phyloP scores from a whole-genome alignment of 805 yeast species.

The Starmerella gropengiesseri region DNA sequence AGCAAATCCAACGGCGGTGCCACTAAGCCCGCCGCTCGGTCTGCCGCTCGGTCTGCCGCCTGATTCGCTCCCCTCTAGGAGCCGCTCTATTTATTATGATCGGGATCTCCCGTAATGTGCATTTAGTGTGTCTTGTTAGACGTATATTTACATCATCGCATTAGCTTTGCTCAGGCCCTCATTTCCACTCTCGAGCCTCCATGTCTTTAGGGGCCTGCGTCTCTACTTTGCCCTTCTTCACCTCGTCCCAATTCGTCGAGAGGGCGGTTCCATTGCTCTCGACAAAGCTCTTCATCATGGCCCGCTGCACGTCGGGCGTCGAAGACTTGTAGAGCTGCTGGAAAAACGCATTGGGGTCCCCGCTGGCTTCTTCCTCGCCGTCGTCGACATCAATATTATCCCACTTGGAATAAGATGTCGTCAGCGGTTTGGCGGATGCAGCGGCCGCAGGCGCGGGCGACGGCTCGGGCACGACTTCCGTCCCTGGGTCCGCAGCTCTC shows the following conservation, averaged over 20 bases:
- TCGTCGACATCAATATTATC: slow-evolving; percentile 25
- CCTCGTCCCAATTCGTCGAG: slow-evolving; percentile 90
- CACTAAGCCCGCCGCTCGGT: too few relatives aligned
- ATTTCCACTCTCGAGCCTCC: slow-evolving; percentile 41
- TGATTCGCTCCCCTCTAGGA: too few relatives aligned
- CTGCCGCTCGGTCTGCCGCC: too few relatives aligned
- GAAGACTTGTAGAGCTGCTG: slow-evolving; percentile 62
- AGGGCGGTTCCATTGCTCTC: slow-evolving; percentile 91
- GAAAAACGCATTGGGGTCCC: slow-evolving; percentile 52
- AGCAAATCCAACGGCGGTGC: too few relatives aligned
- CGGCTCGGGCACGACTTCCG: not conserved
- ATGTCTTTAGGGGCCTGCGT: slow-evolving; percentile 67
- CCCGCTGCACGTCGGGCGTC: slow-evolving; percentile 77
- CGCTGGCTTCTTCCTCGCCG: slow-evolving; percentile 46
- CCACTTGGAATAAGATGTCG: slow-evolving; percentile 48
- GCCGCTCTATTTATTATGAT: too few relatives aligned
- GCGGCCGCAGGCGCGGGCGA: slow-evolving; percentile 37
- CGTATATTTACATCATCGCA: slow-evolving; percentile 25
- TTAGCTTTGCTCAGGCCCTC: slow-evolving; percentile 43
- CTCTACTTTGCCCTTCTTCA: slow-evolving; percentile 51
- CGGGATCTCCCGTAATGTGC: too few relatives aligned
- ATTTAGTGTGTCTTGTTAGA: not conserved
- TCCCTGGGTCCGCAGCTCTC: too few relatives aligned
- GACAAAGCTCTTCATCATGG: slow-evolving; percentile 93
- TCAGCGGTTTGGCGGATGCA: not conserved